Conservation (phyloP, 257 asterid genomes). For the Linaria vulgaris region DNA sequence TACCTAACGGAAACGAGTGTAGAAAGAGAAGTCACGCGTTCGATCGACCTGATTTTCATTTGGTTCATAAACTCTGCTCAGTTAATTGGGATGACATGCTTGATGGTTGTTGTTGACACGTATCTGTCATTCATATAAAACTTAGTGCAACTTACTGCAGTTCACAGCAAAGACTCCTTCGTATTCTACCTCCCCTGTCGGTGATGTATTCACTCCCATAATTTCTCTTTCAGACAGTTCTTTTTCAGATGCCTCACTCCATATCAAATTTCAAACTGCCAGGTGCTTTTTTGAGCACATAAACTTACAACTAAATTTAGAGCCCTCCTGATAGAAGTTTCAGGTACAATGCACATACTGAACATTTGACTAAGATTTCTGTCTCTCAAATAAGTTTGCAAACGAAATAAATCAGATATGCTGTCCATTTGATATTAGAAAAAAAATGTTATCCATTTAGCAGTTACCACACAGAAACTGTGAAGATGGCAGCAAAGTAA, state of each 20-base stretch:
- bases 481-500: constrained; percentile 16
- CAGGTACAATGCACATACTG: constrained; percentile 6
- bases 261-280: neutral
- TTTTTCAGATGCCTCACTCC: constrained; percentile 8
- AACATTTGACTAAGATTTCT: neutral
- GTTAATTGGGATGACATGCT: no score
- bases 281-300: neutral
- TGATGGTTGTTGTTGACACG: no score
- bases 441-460: constrained; percentile 5
- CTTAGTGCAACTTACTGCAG: neutral
- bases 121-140: neutral
- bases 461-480: neutral
- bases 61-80: no score
- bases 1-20: no score
- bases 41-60: no score
- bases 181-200: constrained; percentile 1
- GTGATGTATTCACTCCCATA: constrained; percentile 8
- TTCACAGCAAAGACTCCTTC: neutral
- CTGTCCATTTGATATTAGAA: no score
- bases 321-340: neutral
- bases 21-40: no score
- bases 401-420: neutral
- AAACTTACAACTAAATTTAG: constrained; percentile 3
- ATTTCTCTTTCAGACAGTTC: constrained; percentile 11
- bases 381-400: constrained; percentile 14